Conservation (phyloP, 208 protist species). For the Trypanosoma vivax region DNA sequence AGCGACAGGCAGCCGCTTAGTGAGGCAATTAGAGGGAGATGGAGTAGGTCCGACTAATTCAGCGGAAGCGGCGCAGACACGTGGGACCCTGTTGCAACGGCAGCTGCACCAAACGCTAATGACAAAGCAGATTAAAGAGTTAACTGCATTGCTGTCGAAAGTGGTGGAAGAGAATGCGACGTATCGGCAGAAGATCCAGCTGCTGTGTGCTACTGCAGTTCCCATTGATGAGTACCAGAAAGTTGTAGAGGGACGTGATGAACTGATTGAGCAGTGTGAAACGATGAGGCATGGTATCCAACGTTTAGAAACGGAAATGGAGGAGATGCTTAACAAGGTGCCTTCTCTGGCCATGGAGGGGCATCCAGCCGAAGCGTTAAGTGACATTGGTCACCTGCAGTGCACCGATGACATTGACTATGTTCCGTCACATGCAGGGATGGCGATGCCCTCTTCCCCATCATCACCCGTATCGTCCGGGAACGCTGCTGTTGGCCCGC, state of each 20-base stretch:
- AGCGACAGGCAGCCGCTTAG: too few relatives aligned
- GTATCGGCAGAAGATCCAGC: conserved; percentile 29
- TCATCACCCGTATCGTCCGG: not conserved
- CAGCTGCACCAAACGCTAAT: conserved; percentile 30
- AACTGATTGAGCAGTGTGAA: conserved; percentile 23
- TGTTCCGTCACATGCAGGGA: too few relatives aligned
- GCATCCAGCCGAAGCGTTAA: too few relatives aligned
- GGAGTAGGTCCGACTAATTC: conserved; percentile 19
- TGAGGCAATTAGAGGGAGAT: conserved; percentile 3
- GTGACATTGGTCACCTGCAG: too few relatives aligned
- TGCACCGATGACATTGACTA: too few relatives aligned
- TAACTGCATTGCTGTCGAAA: conserved; percentile 22
- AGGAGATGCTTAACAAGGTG: conserved; percentile 9
- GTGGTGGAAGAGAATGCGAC: conserved; percentile 38
- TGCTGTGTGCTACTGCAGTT: conserved; percentile 34
- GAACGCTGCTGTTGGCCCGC: conserved; percentile 12
- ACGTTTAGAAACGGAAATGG: conserved; percentile 21
- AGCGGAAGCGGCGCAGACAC: conserved; percentile 17
- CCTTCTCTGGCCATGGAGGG: too few relatives aligned
- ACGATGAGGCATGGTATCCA: conserved; percentile 30
- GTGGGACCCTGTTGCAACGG: conserved; percentile 23
- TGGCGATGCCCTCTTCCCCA: too few relatives aligned
- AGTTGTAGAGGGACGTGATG: conserved; percentile 22
- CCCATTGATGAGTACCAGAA: conserved; percentile 21
- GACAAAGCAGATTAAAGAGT: conserved; percentile 11